Percentiles rank a stretch among this genome's conserved stretches.
Conservation (phyloP, 495 filamentous ascomycete species). For the Aspergillus kassunensis region DNA sequence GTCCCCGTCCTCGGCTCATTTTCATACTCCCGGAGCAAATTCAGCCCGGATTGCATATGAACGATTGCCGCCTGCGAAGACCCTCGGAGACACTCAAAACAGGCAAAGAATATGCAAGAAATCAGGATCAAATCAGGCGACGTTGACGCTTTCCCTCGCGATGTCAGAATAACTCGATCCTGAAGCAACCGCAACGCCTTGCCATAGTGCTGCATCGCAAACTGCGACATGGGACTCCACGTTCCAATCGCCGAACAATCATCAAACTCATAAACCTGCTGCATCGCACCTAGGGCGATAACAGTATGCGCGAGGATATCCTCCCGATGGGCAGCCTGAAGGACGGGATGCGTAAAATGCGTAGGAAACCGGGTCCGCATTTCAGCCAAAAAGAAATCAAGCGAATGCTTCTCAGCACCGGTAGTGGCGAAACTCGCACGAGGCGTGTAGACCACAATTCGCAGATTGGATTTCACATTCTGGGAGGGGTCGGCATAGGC, state of each 20-base stretch:
- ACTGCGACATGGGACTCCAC: slow-evolving; percentile 4
- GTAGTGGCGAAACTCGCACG: not conserved
- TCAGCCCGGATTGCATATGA: slow-evolving; percentile 3
- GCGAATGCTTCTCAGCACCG: not conserved
- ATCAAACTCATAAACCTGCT: slow-evolving; percentile 4
- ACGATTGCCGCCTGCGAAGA: not conserved
- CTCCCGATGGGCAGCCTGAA: slow-evolving; percentile 4
- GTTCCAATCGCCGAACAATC: not conserved
- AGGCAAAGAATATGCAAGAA: slow-evolving; percentile 1
- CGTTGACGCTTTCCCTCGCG: not conserved
- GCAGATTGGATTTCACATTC: not conserved
- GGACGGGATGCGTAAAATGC: not conserved
- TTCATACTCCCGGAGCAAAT: slow-evolving; percentile 2
- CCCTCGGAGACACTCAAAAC: slow-evolving; percentile 3
- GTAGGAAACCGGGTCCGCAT: not conserved
- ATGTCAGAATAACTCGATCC: not conserved
- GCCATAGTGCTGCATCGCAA: slow-evolving; percentile 7
- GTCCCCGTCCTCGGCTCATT: not conserved
- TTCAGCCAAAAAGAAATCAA: slow-evolving; percentile 3
- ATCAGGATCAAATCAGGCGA: slow-evolving; percentile 1
- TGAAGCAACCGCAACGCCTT: slow-evolving; percentile 1
- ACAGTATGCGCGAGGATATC: not conserved
- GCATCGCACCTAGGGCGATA: slow-evolving; percentile 3
- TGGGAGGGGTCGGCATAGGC: slow-evolving; percentile 1
- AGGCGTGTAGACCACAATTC: not conserved